Conservation (phyloP, 306 rosid species). For the Canavalia gladiata region DNA sequence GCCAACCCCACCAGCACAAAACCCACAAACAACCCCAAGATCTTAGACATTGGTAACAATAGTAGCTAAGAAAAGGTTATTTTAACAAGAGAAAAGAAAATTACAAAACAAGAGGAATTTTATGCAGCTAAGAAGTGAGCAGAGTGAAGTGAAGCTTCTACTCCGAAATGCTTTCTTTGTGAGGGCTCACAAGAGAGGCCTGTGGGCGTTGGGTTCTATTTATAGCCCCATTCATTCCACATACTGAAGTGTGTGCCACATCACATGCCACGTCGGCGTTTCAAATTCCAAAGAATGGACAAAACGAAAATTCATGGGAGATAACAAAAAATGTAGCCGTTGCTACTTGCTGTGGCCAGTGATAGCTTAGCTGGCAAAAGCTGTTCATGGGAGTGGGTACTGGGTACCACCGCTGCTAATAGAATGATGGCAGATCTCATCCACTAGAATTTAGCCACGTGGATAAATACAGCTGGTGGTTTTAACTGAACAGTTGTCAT, state of each 20-base stretch:
- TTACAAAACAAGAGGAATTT: not conserved
- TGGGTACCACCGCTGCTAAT: conserved; percentile 37
- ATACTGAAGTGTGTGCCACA: conserved; percentile 45
- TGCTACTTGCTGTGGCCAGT: conserved; percentile 52
- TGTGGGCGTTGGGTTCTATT: conserved; percentile 49
- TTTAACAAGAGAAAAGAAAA: not conserved
- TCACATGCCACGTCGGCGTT: conserved; percentile 57
- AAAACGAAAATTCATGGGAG: conserved; percentile 15
- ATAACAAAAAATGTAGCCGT: conserved; percentile 71
- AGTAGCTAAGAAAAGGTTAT: conserved; percentile 16
- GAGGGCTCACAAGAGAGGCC: conserved; percentile 25
- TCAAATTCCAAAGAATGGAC: conserved; percentile 49
- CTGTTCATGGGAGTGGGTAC: conserved; percentile 52
- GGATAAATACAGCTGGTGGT: conserved; percentile 60
- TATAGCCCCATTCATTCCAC: conserved; percentile 60
- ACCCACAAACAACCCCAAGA: conserved; percentile 55
- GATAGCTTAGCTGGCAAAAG: conserved; percentile 82
- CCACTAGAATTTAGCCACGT: conserved; percentile 42
- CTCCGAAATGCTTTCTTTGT: conserved; percentile 36
- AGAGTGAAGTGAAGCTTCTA: conserved; percentile 45
- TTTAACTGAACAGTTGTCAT: conserved; percentile 67
- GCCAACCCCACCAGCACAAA: conserved; percentile 57
- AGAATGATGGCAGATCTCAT: not conserved
- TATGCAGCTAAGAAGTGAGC: not conserved
- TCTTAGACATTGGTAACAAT: conserved; percentile 37